Conservation (phyloP, 441 rosid genomes). For the Geranium incanum region DNA sequence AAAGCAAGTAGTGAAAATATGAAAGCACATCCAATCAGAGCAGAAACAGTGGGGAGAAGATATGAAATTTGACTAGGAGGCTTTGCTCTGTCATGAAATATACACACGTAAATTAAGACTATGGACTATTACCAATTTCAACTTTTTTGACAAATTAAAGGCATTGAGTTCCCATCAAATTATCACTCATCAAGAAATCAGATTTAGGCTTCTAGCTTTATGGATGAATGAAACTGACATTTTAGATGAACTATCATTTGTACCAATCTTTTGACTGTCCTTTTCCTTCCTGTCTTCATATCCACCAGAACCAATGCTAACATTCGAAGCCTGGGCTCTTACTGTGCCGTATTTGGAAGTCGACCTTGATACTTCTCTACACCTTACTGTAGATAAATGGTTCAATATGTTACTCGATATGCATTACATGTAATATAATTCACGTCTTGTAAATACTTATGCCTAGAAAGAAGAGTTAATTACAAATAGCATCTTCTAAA, state of each 20-base stretch:
- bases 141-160: neutral
- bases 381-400: slow-evolving; percentile 50
- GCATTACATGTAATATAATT: too few relatives aligned
- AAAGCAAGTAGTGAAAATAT: slow-evolving; percentile 64
- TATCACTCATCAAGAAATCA: neutral
- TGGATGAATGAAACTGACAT: slow-evolving; percentile 35
- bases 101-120: slow-evolving; percentile 9
- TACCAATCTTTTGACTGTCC: slow-evolving; percentile 30
- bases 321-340: slow-evolving; percentile 56
- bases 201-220: neutral
- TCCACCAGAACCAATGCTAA: slow-evolving; percentile 62
- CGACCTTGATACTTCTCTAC: slow-evolving; percentile 44
- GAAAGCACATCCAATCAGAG: slow-evolving; percentile 62
- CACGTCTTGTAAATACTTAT: neutral
- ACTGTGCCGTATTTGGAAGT: slow-evolving; percentile 26
- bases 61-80: slow-evolving; percentile 57
- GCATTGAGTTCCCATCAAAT: neutral
- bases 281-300: slow-evolving; percentile 45
- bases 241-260: slow-evolving; percentile 35
- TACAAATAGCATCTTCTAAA: too few relatives aligned
- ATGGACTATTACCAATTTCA: neutral
- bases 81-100: slow-evolving; percentile 50
- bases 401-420: slow-evolving; percentile 13
- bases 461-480: neutral
- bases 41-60: slow-evolving; percentile 60